Base-by-base conservation (phyloP, 225 moss, liverwort and hornwort genomes). In the Pseudisothecium myosuroides region DNA sequence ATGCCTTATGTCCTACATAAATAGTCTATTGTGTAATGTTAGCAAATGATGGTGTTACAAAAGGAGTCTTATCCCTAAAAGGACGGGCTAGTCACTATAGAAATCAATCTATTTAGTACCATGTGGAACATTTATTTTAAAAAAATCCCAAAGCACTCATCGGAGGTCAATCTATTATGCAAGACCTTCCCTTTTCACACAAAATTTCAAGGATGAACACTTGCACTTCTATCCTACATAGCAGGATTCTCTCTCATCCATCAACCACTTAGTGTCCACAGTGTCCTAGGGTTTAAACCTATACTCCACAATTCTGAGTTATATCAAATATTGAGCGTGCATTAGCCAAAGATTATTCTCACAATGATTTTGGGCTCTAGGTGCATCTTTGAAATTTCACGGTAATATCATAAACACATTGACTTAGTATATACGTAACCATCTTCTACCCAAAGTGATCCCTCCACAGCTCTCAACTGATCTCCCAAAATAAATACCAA, bases 41-140 rank as follows among this genome's bases (percentile, higher is more conserved):
- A 47, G 4, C 11, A 4, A 74, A 49, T 75, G 49, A 49, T 47
- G 31, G 49, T 19, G 7, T 19, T 1, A 1, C 49, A 0, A 37
- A 12, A 49, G 6, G 3, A 75, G 11, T 47, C 39, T 31, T 63
- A 27, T 27, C 7, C 27, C 27, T 1, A 6, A 13, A 60, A 61
- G 13, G 14, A n/a, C n/a, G n/a, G 2, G 7, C 1, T 28, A 1
- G 7, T 29, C 31, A 63, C 31, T 2, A 7, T 14, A 2, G 7
- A 63, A 29, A 63, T 63, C 11, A 16, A 0, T 16, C 63, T 31
- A 14, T 63, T 31, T 8, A 15, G 4, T 31, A 63, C 63, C 4
- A 31, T 8, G 31, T 31, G 31, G 15, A 31, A 29, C 31, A 31
- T 31, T 63, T 31, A 16, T 63, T 31, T 10, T 1, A 29, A 14